phyloP scores from a whole-genome alignment of 2,329 filamentous ascomycete genomes.

The Botrytis squamosa region DNA sequence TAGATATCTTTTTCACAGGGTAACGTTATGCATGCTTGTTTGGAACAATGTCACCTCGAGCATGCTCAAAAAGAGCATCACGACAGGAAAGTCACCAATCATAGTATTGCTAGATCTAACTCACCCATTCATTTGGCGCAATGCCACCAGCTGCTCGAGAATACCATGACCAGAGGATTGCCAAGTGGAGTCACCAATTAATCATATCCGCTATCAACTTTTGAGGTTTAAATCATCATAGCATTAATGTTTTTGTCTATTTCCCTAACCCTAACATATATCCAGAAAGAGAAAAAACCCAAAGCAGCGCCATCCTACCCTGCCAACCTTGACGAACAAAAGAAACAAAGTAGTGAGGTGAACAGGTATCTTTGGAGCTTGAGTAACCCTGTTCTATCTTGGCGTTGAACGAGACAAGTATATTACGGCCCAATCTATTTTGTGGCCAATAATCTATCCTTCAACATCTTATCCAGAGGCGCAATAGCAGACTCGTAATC shows the following conservation, averaged over 20 bases:
- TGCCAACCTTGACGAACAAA: not conserved
- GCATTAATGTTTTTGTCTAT: not conserved
- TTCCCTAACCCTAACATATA: not conserved
- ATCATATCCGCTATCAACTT: not conserved
- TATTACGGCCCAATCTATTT: not conserved
- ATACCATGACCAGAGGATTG: not conserved
- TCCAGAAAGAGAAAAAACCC: not conserved
- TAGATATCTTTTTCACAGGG: not conserved
- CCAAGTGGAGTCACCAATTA: not conserved
- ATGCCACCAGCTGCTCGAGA: not conserved
- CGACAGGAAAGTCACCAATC: not conserved
- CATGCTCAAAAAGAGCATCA: not conserved
- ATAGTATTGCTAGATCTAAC: not conserved
- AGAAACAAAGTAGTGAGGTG: not conserved
- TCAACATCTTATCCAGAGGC: conserved; percentile 15
- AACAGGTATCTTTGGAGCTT: not conserved
- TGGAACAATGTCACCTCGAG: not conserved
- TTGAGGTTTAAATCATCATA: not conserved
- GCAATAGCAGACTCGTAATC: conserved; percentile 15
- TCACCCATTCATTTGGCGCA: not conserved
- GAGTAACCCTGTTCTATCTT: not conserved
- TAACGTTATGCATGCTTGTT: not conserved
- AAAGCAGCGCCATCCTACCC: not conserved
- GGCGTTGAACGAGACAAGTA: not conserved
- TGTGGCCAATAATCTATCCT: conserved; percentile 16